phyloP scores from a whole-genome alignment of 345 rosid genomes.

The Corchorus olitorius region DNA sequence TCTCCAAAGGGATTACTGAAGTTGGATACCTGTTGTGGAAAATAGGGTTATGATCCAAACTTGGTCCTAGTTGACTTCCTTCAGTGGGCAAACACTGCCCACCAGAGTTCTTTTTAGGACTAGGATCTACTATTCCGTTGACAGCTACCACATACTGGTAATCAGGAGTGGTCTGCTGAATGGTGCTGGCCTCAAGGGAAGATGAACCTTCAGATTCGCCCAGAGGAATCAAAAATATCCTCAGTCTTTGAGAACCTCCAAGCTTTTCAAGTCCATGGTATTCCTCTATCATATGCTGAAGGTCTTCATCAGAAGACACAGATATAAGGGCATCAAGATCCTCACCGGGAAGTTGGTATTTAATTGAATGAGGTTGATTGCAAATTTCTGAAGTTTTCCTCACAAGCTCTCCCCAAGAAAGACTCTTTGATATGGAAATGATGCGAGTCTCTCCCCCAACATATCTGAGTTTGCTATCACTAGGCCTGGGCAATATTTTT shows the following conservation, averaged over 20 bases:
- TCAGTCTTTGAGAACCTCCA: conserved; percentile 57
- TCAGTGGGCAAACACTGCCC: conserved; percentile 39
- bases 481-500: conserved; percentile 63
- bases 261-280: conserved; percentile 52
- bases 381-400: conserved; percentile 53
- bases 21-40: conserved; percentile 29
- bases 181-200: conserved; percentile 38
- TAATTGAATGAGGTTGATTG: conserved; percentile 54
- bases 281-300: conserved; percentile 72
- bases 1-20: conserved; percentile 38
- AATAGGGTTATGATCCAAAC: conserved; percentile 34
- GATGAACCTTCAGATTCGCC: conserved; percentile 44
- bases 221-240: conserved; percentile 62
- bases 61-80: conserved; percentile 36
- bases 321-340: conserved; percentile 71
- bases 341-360: conserved; percentile 78
- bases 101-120: conserved; percentile 32
- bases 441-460: conserved; percentile 74
- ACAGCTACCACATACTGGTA: conserved; percentile 49
- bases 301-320: conserved; percentile 65
- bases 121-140: conserved; percentile 46
- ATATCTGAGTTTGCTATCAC: conserved; percentile 67
- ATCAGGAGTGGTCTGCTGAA: conserved; percentile 43
- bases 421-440: conserved; percentile 45
- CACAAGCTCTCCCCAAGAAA: conserved; percentile 63